Evolutionary conservation across 768 basidiomycete species (phyloP).

Genomic region (Psilocybe sp.): DNA sequence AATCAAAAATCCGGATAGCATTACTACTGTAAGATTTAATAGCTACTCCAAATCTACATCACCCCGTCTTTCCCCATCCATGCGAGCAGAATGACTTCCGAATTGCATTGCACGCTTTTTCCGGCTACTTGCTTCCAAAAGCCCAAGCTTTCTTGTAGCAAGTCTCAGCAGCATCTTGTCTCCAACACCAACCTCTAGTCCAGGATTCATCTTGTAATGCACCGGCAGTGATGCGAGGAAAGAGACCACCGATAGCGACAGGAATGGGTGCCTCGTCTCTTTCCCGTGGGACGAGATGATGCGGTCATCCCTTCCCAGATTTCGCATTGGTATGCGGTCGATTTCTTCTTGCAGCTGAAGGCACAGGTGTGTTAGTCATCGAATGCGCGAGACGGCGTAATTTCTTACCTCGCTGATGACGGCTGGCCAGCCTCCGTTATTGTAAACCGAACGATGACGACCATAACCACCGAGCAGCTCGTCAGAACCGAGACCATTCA

Average conservation of each 20-base stretch:
- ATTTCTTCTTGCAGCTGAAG: conserved; percentile 84
- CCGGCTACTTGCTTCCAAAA: conserved; percentile 67
- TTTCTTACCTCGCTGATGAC: conserved; percentile 73
- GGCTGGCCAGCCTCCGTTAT: conserved; percentile 64
- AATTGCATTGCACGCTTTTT: conserved; percentile 98
- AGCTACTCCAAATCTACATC: conserved; percentile 34
- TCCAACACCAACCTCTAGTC: conserved; percentile 72
- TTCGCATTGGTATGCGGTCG: conserved; percentile 82
- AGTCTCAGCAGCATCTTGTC: conserved; percentile 86
- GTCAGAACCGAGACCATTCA: conserved; percentile 93
- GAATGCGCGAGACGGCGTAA: neutral
- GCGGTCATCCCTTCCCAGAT: conserved; percentile 93
- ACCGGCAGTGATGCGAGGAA: conserved; percentile 81
- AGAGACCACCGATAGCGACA: conserved; percentile 74
- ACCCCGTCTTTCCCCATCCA: conserved; percentile 67
- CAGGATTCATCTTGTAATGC: conserved; percentile 76
- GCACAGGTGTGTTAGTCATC: neutral
- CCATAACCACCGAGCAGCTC: conserved; percentile 94
- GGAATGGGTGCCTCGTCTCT: conserved; percentile 89
- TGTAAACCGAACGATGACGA: conserved; percentile 79
- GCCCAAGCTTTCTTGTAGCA: conserved; percentile 69
- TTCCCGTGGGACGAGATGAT: conserved; percentile 89
- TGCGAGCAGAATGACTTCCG: conserved; percentile 82
- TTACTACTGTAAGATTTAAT: neutral
- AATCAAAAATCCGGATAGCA: neutral